phyloP scores from a whole-genome alignment of 768 basidiomycete genomes.

The Lactifluus piperatus region DNA sequence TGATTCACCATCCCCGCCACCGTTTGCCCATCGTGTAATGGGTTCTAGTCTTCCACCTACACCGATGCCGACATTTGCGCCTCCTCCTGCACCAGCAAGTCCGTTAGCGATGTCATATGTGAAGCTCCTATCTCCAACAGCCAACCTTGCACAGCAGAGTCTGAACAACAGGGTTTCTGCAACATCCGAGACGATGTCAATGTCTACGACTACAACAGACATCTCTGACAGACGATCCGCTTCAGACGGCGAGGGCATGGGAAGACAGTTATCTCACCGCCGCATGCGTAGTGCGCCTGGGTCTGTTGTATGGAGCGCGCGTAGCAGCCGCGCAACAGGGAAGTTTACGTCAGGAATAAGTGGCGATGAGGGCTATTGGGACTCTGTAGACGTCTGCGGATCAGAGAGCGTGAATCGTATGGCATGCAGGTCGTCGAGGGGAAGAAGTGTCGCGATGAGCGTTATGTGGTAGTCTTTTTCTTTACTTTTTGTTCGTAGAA shows the following conservation, averaged over 20 bases:
- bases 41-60: background rate
- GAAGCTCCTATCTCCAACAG: constrained; percentile 18
- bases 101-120: constrained; percentile 9
- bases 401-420: constrained; percentile 10
- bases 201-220: constrained; percentile 14
- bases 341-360: constrained; percentile 7
- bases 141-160: constrained; percentile 18
- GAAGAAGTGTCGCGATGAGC: constrained; percentile 15
- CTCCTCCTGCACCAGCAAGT: constrained; percentile 5
- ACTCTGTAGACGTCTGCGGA: constrained; percentile 13
- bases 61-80: constrained; percentile 19
- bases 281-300: constrained; percentile 20
- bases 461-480: constrained; percentile 11
- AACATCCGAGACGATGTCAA: constrained; percentile 14
- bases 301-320: constrained; percentile 17
- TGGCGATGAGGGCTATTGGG: constrained; percentile 19
- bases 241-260: constrained; percentile 3
- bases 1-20: constrained; percentile 5
- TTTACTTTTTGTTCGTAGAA: background rate
- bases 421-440: constrained; percentile 4
- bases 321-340: constrained; percentile 11
- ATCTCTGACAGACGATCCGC: constrained; percentile 1
- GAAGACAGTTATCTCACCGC: constrained; percentile 11
- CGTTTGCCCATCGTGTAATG: background rate
- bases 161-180: constrained; percentile 10